Evolutionary conservation across 2,329 filamentous ascomycete genomes (phyloP).

Genomic region (Blastomyces gilchristii): DNA sequence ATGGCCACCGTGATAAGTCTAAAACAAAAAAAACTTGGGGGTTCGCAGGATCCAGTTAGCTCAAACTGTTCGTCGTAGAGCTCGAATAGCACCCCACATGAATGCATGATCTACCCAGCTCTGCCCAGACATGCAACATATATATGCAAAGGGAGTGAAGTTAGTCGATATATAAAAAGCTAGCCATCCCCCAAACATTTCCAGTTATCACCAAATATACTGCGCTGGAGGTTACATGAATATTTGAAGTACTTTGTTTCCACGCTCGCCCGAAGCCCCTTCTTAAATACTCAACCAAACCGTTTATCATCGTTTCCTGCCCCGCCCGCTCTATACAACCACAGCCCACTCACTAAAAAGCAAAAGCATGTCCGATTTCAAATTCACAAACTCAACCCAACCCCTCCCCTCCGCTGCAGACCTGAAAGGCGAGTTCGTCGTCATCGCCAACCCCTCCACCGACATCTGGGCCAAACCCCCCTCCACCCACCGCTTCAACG

Average conservation of each 20-base stretch:
- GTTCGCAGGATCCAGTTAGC: neutral
- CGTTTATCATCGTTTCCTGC: neutral
- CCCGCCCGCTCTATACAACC: neutral
- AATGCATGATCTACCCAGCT: too few species aligned
- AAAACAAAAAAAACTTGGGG: too few species aligned
- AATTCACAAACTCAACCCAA: slow-evolving; percentile 26
- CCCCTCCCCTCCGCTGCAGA: slow-evolving; percentile 22
- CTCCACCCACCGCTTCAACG: slow-evolving; percentile 54
- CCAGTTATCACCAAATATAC: neutral
- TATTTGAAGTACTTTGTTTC: neutral
- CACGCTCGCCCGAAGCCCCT: neutral
- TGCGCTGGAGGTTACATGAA: neutral
- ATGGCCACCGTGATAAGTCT: too few species aligned
- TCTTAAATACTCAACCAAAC: too few species aligned
- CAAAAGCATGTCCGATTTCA: slow-evolving; percentile 24
- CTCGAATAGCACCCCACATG: neutral
- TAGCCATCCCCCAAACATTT: neutral
- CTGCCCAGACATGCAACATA: neutral
- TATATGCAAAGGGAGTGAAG: too few species aligned
- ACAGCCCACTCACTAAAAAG: neutral
- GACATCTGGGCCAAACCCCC: slow-evolving; percentile 73
- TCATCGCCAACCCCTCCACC: slow-evolving; percentile 50
- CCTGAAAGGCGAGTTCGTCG: slow-evolving; percentile 37
- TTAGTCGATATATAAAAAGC: neutral
- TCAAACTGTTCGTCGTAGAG: neutral